Evolutionary conservation across 176 grass and related monocot genomes (phyloP).

Genomic region (Bothriochloa decipiens): DNA sequence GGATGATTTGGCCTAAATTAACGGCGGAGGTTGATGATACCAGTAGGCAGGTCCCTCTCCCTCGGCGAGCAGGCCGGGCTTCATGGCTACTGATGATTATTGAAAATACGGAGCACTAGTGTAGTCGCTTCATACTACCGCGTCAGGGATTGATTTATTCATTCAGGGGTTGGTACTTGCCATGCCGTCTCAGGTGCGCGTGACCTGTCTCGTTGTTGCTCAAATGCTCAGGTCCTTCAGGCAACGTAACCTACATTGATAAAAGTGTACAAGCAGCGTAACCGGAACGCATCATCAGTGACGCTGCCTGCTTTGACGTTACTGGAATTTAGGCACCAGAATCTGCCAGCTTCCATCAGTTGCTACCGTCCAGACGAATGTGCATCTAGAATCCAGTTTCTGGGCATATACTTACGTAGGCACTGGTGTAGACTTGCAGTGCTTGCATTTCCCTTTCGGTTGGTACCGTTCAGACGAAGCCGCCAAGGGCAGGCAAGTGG

Average conservation of each 20-base stretch:
- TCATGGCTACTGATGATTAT: not conserved
- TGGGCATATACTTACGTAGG: not conserved
- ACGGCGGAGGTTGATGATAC: not conserved
- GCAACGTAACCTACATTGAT: too few relatives aligned
- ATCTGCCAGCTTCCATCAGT: not conserved
- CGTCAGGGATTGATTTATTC: not conserved
- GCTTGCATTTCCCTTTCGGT: not conserved
- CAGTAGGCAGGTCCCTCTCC: not conserved
- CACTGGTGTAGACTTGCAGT: too few relatives aligned
- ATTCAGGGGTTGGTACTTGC: not conserved
- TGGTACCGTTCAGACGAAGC: not conserved
- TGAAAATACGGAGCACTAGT: too few relatives aligned
- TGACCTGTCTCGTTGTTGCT: not conserved
- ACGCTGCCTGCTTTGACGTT: not conserved
- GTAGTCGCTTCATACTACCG: not conserved
- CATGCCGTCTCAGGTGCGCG: too few relatives aligned
- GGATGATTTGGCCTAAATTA: constrained; percentile 18
- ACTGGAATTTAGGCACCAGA: not conserved
- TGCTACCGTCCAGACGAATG: not conserved
- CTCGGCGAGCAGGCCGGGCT: not conserved
- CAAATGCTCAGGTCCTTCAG: not conserved
- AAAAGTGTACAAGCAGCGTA: not conserved
- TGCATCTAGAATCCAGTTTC: not conserved
- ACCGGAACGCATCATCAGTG: not conserved
- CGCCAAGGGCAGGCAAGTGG: not conserved